Percentiles rank a stretch among this genome's conserved stretches.
Conservation (phyloP, 2,329 filamentous ascomycete genomes). For the Westerdykella sp. region DNA sequence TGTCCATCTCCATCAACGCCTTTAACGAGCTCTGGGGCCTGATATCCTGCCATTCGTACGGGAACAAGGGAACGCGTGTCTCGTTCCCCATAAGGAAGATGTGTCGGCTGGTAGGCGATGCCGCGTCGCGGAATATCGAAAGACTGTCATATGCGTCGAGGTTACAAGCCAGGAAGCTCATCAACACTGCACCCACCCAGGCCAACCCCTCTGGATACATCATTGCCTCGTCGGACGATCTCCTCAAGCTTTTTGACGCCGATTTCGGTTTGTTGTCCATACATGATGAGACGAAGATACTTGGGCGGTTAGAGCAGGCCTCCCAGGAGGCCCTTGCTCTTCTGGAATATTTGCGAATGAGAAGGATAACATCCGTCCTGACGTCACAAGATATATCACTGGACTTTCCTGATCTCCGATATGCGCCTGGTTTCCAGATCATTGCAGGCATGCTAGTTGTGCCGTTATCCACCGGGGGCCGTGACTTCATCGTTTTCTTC, state of each 20-base stretch:
- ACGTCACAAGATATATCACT: conserved; percentile 68
- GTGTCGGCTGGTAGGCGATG: conserved; percentile 81
- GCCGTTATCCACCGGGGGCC: conserved; percentile 66
- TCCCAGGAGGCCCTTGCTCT: conserved; percentile 78
- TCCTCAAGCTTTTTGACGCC: conserved; percentile 77
- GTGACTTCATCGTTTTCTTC: conserved; percentile 88
- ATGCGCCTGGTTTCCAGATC: conserved; percentile 69
- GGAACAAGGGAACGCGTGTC: conserved; percentile 73
- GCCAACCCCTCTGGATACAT: conserved; percentile 85
- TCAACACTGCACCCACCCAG: conserved; percentile 75
- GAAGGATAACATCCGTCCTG: conserved; percentile 66
- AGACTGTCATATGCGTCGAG: conserved; percentile 78
- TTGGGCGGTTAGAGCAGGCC: conserved; percentile 62
- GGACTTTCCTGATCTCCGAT: conserved; percentile 77
- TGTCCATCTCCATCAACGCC: conserved; percentile 88
- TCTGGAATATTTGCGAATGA: conserved; percentile 76
- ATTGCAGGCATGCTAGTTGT: conserved; percentile 78
- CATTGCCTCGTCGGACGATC: conserved; percentile 78
- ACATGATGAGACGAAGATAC: conserved; percentile 77
- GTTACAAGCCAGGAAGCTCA: conserved; percentile 78
- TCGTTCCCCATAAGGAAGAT: conserved; percentile 89
- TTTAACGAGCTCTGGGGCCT: conserved; percentile 83
- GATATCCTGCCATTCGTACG: conserved; percentile 81
- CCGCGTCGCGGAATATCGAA: conserved; percentile 80
- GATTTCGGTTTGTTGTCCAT: conserved; percentile 84